phyloP scores from a whole-genome alignment of 164 flowering plant species.

The Nymphaea colorata region DNA sequence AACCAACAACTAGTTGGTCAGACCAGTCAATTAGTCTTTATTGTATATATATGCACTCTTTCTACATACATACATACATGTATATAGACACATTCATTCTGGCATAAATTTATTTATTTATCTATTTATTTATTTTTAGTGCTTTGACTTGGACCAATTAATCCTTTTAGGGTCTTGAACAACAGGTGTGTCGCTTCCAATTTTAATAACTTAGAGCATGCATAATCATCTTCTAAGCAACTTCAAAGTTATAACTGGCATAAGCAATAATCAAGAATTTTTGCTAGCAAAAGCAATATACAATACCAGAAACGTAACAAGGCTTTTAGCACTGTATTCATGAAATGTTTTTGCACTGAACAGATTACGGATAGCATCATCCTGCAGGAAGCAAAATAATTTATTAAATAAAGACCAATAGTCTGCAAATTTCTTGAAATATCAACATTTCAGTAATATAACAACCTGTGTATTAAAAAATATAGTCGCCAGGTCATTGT shows the following conservation, averaged over 20 bases:
- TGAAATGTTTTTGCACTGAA: constrained; percentile 97
- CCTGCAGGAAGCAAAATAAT: constrained; percentile 37
- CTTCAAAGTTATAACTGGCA: not conserved
- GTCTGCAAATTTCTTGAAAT: not conserved
- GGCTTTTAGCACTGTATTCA: constrained; percentile 88
- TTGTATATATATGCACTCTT: too few species aligned
- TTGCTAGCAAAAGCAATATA: not conserved
- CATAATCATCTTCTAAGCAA: too few species aligned
- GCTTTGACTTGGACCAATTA: too few species aligned
- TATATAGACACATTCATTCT: too few species aligned
- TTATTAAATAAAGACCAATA: not conserved
- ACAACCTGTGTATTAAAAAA: constrained; percentile 96
- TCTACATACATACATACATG: too few species aligned
- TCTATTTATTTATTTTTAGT: too few species aligned
- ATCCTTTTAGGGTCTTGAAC: too few species aligned
- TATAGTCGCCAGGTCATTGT: constrained; percentile 97
- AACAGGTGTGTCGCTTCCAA: too few species aligned
- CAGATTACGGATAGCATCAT: constrained; percentile 95
- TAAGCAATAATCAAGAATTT: not conserved
- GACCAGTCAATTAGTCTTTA: too few species aligned
- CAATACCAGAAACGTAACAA: constrained; percentile 83
- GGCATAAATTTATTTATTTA: too few species aligned
- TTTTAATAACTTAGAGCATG: too few species aligned
- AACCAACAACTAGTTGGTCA: too few species aligned
- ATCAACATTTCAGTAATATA: not conserved